These are phyloP conservation scores for Talaromyces thailandensis DNA, from an alignment of 495 filamentous ascomycete genomes.

Conservation along the genomic window DNA sequence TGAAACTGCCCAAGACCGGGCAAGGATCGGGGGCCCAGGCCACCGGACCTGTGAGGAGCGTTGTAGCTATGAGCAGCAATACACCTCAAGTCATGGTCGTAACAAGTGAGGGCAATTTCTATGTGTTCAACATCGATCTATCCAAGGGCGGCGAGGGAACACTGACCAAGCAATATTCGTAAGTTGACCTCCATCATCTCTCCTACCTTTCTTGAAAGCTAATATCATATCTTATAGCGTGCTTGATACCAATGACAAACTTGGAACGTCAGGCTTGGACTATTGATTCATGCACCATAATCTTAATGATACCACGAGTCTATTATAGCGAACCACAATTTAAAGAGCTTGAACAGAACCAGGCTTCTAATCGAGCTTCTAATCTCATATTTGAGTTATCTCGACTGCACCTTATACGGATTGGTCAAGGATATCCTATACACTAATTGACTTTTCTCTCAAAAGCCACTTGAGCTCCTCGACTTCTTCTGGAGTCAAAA, in stretches of 20 bases:
- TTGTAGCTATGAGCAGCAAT: slow-evolving; percentile 90
- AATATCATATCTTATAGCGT: slow-evolving; percentile 20
- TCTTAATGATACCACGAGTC: background rate
- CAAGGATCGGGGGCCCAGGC: slow-evolving; percentile 27
- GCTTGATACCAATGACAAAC: slow-evolving; percentile 42
- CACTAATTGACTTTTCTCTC: slow-evolving; percentile 13
- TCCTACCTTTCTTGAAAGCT: slow-evolving; percentile 4
- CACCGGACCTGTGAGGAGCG: slow-evolving; percentile 57
- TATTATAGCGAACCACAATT: slow-evolving; percentile 1
- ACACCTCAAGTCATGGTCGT: slow-evolving; percentile 97
- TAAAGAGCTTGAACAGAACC: background rate
- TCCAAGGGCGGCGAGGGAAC: slow-evolving; percentile 93
- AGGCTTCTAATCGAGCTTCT: background rate
- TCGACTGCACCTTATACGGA: background rate
- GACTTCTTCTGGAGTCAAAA: slow-evolving; percentile 38
- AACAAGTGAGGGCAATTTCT: slow-evolving; percentile 90
- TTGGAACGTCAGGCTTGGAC: slow-evolving; percentile 38
- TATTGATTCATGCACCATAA: slow-evolving; percentile 21
- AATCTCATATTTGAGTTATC: background rate
- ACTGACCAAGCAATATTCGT: slow-evolving; percentile 84
- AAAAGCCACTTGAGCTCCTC: slow-evolving; percentile 43
- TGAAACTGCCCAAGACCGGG: slow-evolving; percentile 71
- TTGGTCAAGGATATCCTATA: background rate
- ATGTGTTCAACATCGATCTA: slow-evolving; percentile 90
- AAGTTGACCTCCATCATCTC: slow-evolving; percentile 22